Evolutionary conservation across 129 eudicot species (phyloP), one percentile per base, ranked within the genome.

Genomic region (Escallonia rubra): DNA sequence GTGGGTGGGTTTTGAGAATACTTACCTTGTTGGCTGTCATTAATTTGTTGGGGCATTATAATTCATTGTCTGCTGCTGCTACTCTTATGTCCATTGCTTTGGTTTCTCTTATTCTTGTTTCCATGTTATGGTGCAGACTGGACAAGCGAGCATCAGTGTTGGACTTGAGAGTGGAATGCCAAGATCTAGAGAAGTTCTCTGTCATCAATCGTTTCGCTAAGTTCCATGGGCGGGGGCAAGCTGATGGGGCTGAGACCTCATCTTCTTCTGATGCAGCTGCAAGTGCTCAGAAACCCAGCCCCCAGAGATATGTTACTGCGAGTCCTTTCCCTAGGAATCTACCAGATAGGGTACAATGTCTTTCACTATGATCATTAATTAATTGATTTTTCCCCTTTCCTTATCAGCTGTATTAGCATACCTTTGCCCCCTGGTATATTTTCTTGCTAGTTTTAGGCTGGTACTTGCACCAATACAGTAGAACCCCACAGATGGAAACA

Each of bases 161-260:
- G 56, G 96, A 86, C 55, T 6, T 81, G 59, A 81, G 60, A 67
- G 63, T 83, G 76, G 94, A 79, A 59, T 52, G 14, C 66, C 86
- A 72, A 56, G 88, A 83, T 12, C 49, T 83, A 78, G 94, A 89
- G 67, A 90, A 81, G 65, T 59, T 79, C 50, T 75, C 88, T 14
- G 61, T 79, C 45, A 70, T 72, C 68, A 90, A 79, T 57, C 88
- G 96, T 4, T 79, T 83, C n/a, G 96, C 96, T 6, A 89, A 81
- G 87, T 83, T 79, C 62, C 96, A 86, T 60, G 41, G 72, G 59
- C 64, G 78, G 60, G 83, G 74, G 41, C 79, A 77, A 55, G 10
- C 57, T 43, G 72, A 44, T 61, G 71, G 74, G 46, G 66, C 74
- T 4, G 85, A 78, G 69, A 61, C 53, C 23, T 54, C 82, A n/a